Base-by-base conservation (phyloP, 2,329 filamentous ascomycete species). In the Ophiobolus disseminans region DNA sequence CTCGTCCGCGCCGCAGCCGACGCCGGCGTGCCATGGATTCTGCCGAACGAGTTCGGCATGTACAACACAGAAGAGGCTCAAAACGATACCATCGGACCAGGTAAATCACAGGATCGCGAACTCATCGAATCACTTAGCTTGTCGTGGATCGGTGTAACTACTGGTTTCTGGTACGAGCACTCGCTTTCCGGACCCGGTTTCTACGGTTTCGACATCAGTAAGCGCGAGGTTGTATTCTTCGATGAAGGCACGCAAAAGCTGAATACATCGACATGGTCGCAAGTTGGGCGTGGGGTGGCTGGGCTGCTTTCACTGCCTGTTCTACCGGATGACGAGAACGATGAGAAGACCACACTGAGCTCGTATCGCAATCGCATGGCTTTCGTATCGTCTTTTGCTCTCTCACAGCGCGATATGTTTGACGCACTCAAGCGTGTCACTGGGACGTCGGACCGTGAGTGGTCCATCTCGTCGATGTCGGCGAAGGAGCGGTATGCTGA, bases 401-500 rank as follows among this genome's bases (percentile, higher is more conserved):
- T 74, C 19, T 73, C 47, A 8, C 74, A 77, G 40, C 57, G 50
- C 13, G 64, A 75, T 10, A 69, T 77, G 58, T 64, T 76, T 17
- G 68, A 65, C 6, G 60, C 69, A 1, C 45, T 71, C 1, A 62
- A 65, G 37, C 64, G 65, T 6, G 72, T 67, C 0, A 74, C 72
- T 1, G 60, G 60, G 2, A 73, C 73, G 0, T 53, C 41, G 1
- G 65, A 72, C 31, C 44, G 39, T 2, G 74, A 77, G 19, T 77
- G 74, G 75, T 65, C 46, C 2, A 62, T 75, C 5, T 49, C 19
- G 0, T 54, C 78, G 6, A 79, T 85, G 68, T 57, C 66, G 0
- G 69, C 74, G 1, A 54, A 73, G 31, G 69, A 82, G 63, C 77
- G 84, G 17, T 83, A 77, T 52, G 66, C 73, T 41, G 74, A 79